These are phyloP conservation scores for Themeda triandra DNA, from an alignment of 176 grass and related monocot species.

Conservation along the genomic window DNA sequence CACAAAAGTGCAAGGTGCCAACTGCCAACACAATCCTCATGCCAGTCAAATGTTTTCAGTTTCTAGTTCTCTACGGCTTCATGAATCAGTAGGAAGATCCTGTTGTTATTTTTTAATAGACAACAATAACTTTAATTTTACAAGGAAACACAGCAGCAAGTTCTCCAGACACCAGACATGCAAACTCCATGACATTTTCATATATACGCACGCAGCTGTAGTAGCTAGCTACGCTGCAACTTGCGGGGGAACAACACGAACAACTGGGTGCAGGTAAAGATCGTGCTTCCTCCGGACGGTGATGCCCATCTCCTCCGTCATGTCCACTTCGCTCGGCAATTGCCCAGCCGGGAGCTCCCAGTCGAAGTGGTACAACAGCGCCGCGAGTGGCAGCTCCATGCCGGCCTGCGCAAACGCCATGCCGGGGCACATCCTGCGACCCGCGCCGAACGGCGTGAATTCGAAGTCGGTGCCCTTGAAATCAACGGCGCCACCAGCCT, in stretches of 20 bases:
- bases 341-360: background rate
- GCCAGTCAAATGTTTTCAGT: too few relatives aligned
- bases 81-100: too few relatives aligned
- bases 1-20: too few relatives aligned
- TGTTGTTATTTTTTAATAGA: too few relatives aligned
- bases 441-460: conserved; percentile 1
- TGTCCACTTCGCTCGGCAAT: background rate
- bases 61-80: too few relatives aligned
- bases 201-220: too few relatives aligned
- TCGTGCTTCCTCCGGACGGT: background rate
- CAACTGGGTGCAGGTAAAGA: background rate
- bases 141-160: too few relatives aligned
- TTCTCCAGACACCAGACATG: too few relatives aligned
- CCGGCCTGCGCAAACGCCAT: background rate
- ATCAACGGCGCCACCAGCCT: background rate
- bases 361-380: conserved; percentile 21
- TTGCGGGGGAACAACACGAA: background rate
- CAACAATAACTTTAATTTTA: too few relatives aligned
- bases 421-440: conserved; percentile 21
- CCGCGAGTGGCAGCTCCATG: background rate
- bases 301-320: conserved; percentile 12
- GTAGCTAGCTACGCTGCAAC: too few relatives aligned
- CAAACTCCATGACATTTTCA: too few relatives aligned
- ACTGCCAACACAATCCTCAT: too few relatives aligned
- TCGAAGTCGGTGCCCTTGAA: conserved; percentile 19